Evolutionary conservation across 2,329 filamentous ascomycete genomes (phyloP).

Genomic region (Colletotrichum australisinense): DNA sequence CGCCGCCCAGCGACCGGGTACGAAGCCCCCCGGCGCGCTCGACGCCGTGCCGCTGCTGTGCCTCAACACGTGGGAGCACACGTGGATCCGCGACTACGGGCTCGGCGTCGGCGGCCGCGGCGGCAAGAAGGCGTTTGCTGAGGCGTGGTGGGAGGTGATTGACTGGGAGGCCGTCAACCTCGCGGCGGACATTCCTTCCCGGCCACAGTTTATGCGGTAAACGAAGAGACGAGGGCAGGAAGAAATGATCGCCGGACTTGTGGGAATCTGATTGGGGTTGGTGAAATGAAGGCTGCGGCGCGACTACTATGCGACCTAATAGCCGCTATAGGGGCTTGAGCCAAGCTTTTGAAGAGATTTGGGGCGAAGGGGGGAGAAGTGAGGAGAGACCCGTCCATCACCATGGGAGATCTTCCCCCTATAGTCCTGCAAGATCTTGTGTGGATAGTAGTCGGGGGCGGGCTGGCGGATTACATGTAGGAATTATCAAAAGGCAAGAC

Average conservation of each 20-base stretch:
- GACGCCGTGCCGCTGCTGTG: slow-evolving; percentile 84
- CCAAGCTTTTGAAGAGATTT: neutral
- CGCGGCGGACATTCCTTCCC: slow-evolving; percentile 23
- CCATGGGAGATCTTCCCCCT: too few species aligned
- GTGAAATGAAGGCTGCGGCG: neutral
- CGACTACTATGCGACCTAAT: too few species aligned
- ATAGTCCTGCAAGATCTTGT: neutral
- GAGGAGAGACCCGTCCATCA: too few species aligned
- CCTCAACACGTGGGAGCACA: slow-evolving; percentile 96
- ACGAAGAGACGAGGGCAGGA: neutral
- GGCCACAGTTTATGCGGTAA: slow-evolving; percentile 23
- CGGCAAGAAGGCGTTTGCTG: slow-evolving; percentile 81
- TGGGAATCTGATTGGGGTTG: too few species aligned
- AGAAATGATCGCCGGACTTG: neutral
- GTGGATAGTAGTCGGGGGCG: neutral
- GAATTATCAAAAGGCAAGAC: slow-evolving; percentile 18
- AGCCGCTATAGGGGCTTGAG: neutral
- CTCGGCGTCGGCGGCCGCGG: slow-evolving; percentile 65
- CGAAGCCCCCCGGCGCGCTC: slow-evolving; percentile 72
- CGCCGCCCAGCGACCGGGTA: slow-evolving; percentile 38
- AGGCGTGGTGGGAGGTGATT: slow-evolving; percentile 88
- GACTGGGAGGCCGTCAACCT: slow-evolving; percentile 82
- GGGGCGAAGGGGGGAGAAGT: too few species aligned
- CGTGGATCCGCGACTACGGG: slow-evolving; percentile 86
- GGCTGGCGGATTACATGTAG: slow-evolving; percentile 5